Evolutionary conservation across 2,329 filamentous ascomycete species (phyloP).

Genomic region (Venturia aucupariae): DNA sequence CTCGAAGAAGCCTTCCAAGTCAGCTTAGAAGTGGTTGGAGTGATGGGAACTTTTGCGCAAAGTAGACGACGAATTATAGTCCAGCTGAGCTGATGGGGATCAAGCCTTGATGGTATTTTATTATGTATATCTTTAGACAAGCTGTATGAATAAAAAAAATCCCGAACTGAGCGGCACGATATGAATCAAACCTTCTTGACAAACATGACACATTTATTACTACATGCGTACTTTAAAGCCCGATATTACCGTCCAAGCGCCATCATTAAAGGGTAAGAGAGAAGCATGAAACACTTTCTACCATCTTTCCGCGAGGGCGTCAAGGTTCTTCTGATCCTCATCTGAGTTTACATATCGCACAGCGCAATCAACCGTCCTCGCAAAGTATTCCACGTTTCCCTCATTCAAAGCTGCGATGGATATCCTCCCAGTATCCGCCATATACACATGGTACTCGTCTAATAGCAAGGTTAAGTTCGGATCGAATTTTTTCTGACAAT

Average conservation of each 20-base stretch:
- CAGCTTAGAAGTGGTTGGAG: not conserved
- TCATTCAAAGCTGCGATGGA: conserved; percentile 26
- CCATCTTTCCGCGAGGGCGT: not conserved
- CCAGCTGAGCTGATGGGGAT: not conserved
- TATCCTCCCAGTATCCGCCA: conserved; percentile 27
- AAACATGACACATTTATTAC: too few relatives aligned
- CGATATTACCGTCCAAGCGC: too few relatives aligned
- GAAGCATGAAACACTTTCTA: not conserved
- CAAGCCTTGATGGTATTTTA: not conserved
- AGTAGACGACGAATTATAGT: not conserved
- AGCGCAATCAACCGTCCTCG: conserved; percentile 16
- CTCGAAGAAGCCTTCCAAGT: not conserved
- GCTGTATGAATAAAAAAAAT: not conserved
- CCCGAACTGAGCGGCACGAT: too few relatives aligned
- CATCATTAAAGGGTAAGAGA: not conserved
- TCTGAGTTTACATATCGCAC: not conserved
- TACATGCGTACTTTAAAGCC: too few relatives aligned
- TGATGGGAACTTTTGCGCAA: not conserved
- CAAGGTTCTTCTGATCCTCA: not conserved
- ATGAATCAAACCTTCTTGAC: not conserved
- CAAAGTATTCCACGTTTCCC: conserved; percentile 20
- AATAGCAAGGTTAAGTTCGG: not conserved
- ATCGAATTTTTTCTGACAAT: not conserved
- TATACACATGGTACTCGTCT: conserved; percentile 28
- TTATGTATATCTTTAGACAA: not conserved